Conservation (phyloP, 2,329 filamentous ascomycete species). For the Fonsecaea pedrosoi region DNA sequence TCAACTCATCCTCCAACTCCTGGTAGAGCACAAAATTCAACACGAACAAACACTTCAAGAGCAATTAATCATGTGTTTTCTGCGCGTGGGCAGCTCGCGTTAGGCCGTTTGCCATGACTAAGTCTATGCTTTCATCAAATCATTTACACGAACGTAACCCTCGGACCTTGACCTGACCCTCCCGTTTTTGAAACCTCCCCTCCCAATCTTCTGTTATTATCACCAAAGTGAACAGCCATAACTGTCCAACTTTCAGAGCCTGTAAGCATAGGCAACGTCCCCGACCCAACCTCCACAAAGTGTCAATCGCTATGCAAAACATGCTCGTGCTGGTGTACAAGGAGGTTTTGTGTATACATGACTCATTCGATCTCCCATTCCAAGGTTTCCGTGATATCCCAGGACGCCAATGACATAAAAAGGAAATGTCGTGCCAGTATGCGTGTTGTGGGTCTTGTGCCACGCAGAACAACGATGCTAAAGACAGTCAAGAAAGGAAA, state of each 20-base stretch:
- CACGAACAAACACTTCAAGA: background rate
- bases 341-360: slow-evolving; percentile 32
- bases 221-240: slow-evolving; percentile 27
- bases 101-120: slow-evolving; percentile 23
- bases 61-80: slow-evolving; percentile 28
- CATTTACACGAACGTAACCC: slow-evolving; percentile 35
- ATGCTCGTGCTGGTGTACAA: slow-evolving; percentile 36
- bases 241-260: slow-evolving; percentile 21
- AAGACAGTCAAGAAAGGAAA: slow-evolving; percentile 36
- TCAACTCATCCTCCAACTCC: background rate
- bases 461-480: slow-evolving; percentile 30
- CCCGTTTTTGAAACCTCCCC: background rate
- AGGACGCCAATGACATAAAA: slow-evolving; percentile 22
- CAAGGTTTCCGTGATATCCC: slow-evolving; percentile 13
- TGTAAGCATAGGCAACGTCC: slow-evolving; percentile 11
- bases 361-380: slow-evolving; percentile 25
- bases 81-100: slow-evolving; percentile 19
- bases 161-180: slow-evolving; percentile 9
- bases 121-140: slow-evolving; percentile 34
- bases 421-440: slow-evolving; percentile 17
- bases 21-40: background rate
- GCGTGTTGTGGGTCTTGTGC: slow-evolving; percentile 16
- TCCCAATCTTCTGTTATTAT: slow-evolving; percentile 23
- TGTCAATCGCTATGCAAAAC: slow-evolving; percentile 36
- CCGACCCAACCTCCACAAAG: slow-evolving; percentile 18